Evolutionary conservation across 495 filamentous ascomycete genomes (phyloP).

Genomic region (Talaromyces thailandensis): DNA sequence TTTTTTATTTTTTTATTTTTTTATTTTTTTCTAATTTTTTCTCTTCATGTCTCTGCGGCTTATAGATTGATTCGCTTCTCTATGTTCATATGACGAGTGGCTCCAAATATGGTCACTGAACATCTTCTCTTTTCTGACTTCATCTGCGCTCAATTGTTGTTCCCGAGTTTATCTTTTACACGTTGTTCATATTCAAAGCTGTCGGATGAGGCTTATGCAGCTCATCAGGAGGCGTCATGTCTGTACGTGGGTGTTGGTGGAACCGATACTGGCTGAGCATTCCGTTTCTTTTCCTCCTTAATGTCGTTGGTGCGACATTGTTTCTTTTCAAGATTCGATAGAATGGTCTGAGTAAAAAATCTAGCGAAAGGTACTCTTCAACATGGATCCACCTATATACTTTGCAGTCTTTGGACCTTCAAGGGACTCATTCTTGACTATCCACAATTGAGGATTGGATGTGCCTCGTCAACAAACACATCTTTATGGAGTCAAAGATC

Average conservation of each 20-base stretch:
- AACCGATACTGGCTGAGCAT: not conserved
- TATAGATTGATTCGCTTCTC: constrained; percentile 3
- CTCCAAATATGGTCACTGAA: not conserved
- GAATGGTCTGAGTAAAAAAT: not conserved
- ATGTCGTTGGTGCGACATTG: not conserved
- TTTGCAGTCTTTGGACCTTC: not conserved
- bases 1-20: constrained; percentile 10
- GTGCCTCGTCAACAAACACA: not conserved
- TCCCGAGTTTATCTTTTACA: not conserved
- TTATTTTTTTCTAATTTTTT: no score
- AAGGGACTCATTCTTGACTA: not conserved
- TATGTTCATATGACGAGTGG: not conserved
- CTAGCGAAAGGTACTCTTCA: not conserved
- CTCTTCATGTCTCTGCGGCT: not conserved
- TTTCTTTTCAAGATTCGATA: not conserved
- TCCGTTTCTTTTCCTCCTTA: not conserved
- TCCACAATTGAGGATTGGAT: not conserved
- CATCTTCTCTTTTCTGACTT: not conserved
- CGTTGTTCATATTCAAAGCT: not conserved
- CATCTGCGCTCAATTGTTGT: not conserved
- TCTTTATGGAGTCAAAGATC: not conserved
- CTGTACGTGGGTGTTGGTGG: not conserved
- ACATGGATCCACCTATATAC: not conserved
- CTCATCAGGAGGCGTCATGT: not conserved
- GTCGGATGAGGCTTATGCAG: not conserved